Evolutionary conservation across 106 monocot species (phyloP).

Genomic region (Apostasia ramifera): DNA sequence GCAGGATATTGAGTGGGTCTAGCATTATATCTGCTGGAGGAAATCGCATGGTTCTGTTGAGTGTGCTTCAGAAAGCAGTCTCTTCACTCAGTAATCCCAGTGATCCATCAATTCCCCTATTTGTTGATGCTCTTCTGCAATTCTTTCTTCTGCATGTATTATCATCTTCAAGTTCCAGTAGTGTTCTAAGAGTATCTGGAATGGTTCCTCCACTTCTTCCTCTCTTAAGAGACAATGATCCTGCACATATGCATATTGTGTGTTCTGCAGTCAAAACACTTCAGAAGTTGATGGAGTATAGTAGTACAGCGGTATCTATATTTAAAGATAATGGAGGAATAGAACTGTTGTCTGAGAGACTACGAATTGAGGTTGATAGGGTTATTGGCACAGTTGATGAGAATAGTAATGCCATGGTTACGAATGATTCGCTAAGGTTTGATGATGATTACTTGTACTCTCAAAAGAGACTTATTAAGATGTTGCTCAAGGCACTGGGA

Average conservation of each 20-base stretch:
- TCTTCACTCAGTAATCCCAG: slow-evolving; percentile 59
- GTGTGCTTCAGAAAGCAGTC: slow-evolving; percentile 88
- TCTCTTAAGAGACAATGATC: slow-evolving; percentile 64
- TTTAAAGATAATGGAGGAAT: slow-evolving; percentile 96
- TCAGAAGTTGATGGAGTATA: slow-evolving; percentile 96
- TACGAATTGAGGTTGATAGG: slow-evolving; percentile 77
- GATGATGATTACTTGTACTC: slow-evolving; percentile 62
- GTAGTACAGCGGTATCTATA: slow-evolving; percentile 77
- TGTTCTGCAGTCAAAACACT: slow-evolving; percentile 81
- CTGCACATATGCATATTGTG: slow-evolving; percentile 78
- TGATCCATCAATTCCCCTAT: slow-evolving; percentile 77
- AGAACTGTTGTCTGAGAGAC: slow-evolving; percentile 71
- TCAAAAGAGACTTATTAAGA: slow-evolving; percentile 92
- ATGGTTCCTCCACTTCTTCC: slow-evolving; percentile 87
- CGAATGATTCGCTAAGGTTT: slow-evolving; percentile 40
- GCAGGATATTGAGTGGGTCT: slow-evolving; percentile 81
- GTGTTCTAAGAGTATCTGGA: slow-evolving; percentile 72
- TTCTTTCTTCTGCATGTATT: slow-evolving; percentile 93
- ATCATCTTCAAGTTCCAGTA: slow-evolving; percentile 94
- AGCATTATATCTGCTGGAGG: slow-evolving; percentile 94
- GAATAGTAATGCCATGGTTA: slow-evolving; percentile 38
- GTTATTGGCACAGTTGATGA: slow-evolving; percentile 47
- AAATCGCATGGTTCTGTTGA: slow-evolving; percentile 86
- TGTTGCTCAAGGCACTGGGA: slow-evolving; percentile 81
- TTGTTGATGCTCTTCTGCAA: slow-evolving; percentile 94